Conservation (phyloP, 371 early-diverging fungal genomes). For the Syncephalis plumigaleata region DNA sequence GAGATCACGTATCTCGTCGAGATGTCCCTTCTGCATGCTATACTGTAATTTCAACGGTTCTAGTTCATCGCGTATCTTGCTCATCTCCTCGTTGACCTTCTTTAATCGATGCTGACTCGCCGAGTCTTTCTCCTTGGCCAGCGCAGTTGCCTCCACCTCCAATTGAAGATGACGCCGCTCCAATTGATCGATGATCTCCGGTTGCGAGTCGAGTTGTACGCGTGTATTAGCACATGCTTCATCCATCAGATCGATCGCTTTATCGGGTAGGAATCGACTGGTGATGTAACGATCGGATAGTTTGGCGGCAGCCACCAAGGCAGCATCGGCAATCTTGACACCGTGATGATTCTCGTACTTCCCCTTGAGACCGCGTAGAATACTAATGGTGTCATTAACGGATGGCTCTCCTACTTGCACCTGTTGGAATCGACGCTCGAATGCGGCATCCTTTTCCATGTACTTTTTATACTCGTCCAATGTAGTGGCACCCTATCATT, state of each 20-base stretch:
- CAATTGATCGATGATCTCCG: conserved; percentile 86
- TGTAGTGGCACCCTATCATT: conserved; percentile 76
- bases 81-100: conserved; percentile 69
- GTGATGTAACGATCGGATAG: conserved; percentile 65
- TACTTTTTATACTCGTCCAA: conserved; percentile 61
- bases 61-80: conserved; percentile 63
- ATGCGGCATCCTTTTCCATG: conserved; percentile 78
- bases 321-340: conserved; percentile 64
- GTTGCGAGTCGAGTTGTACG: conserved; percentile 89
- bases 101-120: conserved; percentile 58
- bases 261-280: conserved; percentile 55
- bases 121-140: conserved; percentile 80
- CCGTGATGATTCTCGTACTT: conserved; percentile 76
- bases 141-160: conserved; percentile 87
- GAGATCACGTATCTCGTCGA: conserved; percentile 75
- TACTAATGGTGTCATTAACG: conserved; percentile 64
- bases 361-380: conserved; percentile 70
- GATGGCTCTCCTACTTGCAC: conserved; percentile 69
- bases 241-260: conserved; percentile 82
- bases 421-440: conserved; percentile 80
- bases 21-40: conserved; percentile 58
- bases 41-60: conserved; percentile 77
- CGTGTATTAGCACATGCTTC: conserved; percentile 91
- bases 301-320: conserved; percentile 63
- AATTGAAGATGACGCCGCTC: conserved; percentile 75